Base-by-base conservation (phyloP, 371 early-diverging fungal genomes). In the Sanchytrium tribonematis region DNA sequence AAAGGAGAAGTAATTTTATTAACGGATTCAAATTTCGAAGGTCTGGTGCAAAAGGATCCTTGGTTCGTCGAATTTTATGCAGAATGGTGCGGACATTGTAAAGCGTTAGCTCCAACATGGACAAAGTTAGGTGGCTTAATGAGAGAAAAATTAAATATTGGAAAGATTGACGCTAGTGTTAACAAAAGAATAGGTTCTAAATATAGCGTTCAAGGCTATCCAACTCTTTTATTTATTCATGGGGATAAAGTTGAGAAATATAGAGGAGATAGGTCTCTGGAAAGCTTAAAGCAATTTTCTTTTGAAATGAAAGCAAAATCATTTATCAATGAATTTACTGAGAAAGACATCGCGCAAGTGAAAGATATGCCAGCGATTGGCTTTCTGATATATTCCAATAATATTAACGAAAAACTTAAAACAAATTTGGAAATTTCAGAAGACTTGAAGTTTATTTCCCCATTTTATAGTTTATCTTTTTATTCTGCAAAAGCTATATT, bases 11-110 rank as follows among this genome's bases (percentile, higher is more conserved):
- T 48, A 5, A 22, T 48, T 48, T 5, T 12, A 12, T 48, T 48
- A 48, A 22, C 5, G 22, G 48, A 48, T 48, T 48, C 48, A 12
- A 48, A 48, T 48, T 48, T 48, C 22, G 48, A 48, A 5, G 5
- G 12, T 12, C 5, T 48, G 5, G 48, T 48, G 48, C 5, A 48
- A 22, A 48, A 48, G 5, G 48, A 48, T 12, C 48, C 48, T 22
- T 67, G 67, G 67, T 67, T 67, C 29, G 28, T 67, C 5, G 29
- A 67, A 28, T 67, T 67, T 67, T 67, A n/a, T 29, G 67, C 67
- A 5, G 27, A 17, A 12, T 67, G 67, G 67, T 67, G 67, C 28
- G 67, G 67, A 29, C 67, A 67, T 67, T 67, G 67, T 67, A 67
- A 67, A 67, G 29, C 27, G 5, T 67, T 67, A 67, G 28, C 12